These are phyloP conservation scores for Mycotypha africana DNA, from an alignment of 371 early-diverging fungal species.

Conservation along the genomic window DNA sequence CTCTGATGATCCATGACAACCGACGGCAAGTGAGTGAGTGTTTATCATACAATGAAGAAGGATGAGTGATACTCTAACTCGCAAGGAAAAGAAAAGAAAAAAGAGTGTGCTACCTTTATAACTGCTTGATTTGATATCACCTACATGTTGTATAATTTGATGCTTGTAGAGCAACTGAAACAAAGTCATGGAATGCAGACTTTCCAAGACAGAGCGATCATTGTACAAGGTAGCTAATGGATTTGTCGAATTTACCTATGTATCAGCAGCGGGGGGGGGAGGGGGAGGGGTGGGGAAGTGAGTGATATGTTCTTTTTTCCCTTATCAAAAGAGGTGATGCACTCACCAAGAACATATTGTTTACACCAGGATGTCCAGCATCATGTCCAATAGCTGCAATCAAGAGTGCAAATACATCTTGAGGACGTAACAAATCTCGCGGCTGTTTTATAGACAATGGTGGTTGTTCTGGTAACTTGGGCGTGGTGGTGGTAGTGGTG, in stretches of 20 bases:
- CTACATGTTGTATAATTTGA: constrained; percentile 41
- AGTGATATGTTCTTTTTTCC: background rate
- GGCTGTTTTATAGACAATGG: no score
- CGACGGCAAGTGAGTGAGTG: no score
- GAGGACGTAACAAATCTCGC: constrained; percentile 39
- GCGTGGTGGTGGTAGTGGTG: no score
- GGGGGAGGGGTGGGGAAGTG: no score
- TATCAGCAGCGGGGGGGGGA: no score
- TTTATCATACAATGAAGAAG: no score
- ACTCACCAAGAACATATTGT: constrained; percentile 66
- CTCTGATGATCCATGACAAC: no score
- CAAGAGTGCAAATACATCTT: constrained; percentile 64
- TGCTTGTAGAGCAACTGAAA: constrained; percentile 74
- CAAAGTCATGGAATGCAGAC: constrained; percentile 83
- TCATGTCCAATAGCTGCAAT: constrained; percentile 80
- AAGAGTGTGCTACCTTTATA: constrained; percentile 44
- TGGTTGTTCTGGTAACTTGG: no score
- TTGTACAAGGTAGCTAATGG: constrained; percentile 87
- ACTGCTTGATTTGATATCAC: constrained; percentile 8
- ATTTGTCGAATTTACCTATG: constrained; percentile 39
- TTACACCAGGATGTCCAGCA: constrained; percentile 82
- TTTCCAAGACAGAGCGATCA: constrained; percentile 88
- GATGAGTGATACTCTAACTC: no score
- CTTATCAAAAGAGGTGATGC: background rate
- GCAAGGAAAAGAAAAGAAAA: background rate